These are phyloP conservation scores for Penicillium vulpinum DNA, from an alignment of 2,329 filamentous ascomycete genomes.

Conservation along the genomic window DNA sequence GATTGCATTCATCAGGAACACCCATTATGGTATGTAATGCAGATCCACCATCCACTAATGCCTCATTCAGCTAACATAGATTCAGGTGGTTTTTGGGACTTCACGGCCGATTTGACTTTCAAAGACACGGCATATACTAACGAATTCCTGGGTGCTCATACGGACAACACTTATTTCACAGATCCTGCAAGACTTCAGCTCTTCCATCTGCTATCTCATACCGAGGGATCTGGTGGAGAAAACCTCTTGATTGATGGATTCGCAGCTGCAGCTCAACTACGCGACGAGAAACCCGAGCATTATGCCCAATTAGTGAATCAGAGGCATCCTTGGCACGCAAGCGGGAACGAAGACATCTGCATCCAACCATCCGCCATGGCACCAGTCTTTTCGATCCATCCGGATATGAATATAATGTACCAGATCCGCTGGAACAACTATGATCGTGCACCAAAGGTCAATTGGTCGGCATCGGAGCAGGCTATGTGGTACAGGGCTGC, in stretches of 20 bases:
- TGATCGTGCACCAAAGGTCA: conserved; percentile 71
- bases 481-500: conserved; percentile 78
- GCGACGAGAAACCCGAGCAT: conserved; percentile 53
- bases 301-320: conserved; percentile 60
- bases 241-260: conserved; percentile 88
- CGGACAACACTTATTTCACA: conserved; percentile 93
- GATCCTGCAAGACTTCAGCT: conserved; percentile 89
- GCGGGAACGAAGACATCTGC: conserved; percentile 79
- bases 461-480: conserved; percentile 53
- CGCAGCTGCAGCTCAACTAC: conserved; percentile 64
- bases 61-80: conserved; percentile 1
- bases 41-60: neutral
- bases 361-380: conserved; percentile 71
- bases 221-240: conserved; percentile 63
- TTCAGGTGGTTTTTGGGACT: conserved; percentile 72
- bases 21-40: conserved; percentile 72
- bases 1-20: conserved; percentile 83
- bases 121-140: conserved; percentile 93
- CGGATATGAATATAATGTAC: conserved; percentile 47
- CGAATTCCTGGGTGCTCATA: conserved; percentile 78
- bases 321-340: conserved; percentile 74
- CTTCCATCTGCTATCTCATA: conserved; percentile 87
- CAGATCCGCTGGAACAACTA: conserved; percentile 92
- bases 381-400: conserved; percentile 69
- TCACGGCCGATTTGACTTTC: conserved; percentile 81